phyloP scores from a whole-genome alignment of 139 green algal genomes.

The Zygnema cylindricum region DNA sequence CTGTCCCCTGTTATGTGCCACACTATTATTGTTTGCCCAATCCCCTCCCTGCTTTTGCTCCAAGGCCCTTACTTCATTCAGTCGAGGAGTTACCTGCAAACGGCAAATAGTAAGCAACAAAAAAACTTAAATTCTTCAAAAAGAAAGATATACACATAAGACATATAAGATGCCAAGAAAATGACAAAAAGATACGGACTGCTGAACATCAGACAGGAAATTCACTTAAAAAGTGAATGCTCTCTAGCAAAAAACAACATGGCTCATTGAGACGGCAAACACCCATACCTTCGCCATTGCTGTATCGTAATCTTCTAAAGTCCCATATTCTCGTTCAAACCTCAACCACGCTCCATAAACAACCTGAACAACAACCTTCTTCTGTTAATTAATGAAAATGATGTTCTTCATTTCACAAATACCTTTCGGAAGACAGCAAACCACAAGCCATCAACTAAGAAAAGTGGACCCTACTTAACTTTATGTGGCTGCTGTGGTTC shows the following conservation, averaged over 20 bases:
- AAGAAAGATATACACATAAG: background rate
- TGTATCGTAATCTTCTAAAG: conserved; percentile 44
- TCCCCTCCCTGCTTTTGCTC: conserved; percentile 1
- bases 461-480: too few relatives aligned
- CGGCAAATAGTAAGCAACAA: background rate
- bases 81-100: background rate
- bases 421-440: background rate
- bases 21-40: background rate
- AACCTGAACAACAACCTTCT: conserved; percentile 15
- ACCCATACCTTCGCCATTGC: conserved; percentile 39
- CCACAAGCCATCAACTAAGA: background rate
- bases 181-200: too few relatives aligned
- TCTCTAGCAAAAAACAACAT: too few relatives aligned
- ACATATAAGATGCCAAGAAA: background rate
- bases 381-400: background rate
- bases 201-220: too few relatives aligned
- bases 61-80: background rate
- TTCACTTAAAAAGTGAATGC: too few relatives aligned
- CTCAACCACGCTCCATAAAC: conserved; percentile 79
- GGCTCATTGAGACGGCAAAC: too few relatives aligned
- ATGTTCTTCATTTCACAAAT: too few relatives aligned
- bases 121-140: background rate
- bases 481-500: too few relatives aligned
- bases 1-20: background rate
- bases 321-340: conserved; percentile 86